Evolutionary conservation across 164 flowering plant genomes (phyloP).

Genomic region (Magnolia changhungtana): DNA sequence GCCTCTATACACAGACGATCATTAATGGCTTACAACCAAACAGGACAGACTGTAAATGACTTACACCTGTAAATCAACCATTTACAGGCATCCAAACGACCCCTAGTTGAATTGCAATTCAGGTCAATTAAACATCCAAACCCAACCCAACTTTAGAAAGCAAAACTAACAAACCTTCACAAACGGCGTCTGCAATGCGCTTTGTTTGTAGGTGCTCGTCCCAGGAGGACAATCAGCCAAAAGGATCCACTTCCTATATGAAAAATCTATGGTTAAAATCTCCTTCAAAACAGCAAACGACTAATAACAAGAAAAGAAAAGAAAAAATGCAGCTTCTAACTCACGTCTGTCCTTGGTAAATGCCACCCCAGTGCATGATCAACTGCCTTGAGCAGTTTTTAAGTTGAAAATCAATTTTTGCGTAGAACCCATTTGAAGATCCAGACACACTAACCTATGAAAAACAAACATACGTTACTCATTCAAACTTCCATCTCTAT

Average conservation of each 20-base stretch:
- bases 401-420: slow-evolving; percentile 33
- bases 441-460: slow-evolving; percentile 33
- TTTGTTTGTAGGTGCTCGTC: slow-evolving; percentile 26
- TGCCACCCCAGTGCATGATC: slow-evolving; percentile 44
- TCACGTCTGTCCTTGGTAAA: slow-evolving; percentile 37
- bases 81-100: too few species aligned
- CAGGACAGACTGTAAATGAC: too few species aligned
- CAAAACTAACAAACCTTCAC: slow-evolving; percentile 24
- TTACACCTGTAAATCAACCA: too few species aligned
- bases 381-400: slow-evolving; percentile 30
- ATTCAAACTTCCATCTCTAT: too few species aligned
- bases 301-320: background rate
- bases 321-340: background rate
- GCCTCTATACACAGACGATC: too few species aligned
- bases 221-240: slow-evolving; percentile 29
- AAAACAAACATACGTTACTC: background rate
- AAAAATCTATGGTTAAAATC: background rate
- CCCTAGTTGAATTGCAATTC: background rate
- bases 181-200: slow-evolving; percentile 41
- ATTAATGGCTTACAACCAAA: too few species aligned
- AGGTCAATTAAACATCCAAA: background rate
- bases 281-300: background rate
- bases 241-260: slow-evolving; percentile 37
- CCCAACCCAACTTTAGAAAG: background rate
- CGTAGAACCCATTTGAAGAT: slow-evolving; percentile 23